A percentile compares a stretch with the other conserved stretches of the same genome.
phyloP scores from a whole-genome alignment of 805 yeast species.

The Starmerella khaoyaiensis region DNA sequence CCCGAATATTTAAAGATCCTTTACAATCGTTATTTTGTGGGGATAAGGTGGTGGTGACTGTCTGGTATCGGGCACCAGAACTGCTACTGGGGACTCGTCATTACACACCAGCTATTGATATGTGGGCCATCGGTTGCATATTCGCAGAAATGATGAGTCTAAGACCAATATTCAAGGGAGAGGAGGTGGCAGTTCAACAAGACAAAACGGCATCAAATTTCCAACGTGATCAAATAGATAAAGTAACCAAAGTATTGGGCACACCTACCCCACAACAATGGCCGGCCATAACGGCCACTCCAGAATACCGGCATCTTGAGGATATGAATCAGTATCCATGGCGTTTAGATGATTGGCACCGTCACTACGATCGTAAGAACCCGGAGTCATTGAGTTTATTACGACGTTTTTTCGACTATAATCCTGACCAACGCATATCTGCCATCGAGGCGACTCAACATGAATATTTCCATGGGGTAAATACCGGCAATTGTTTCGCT shows the following conservation, averaged over 20 bases:
- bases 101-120: constrained; percentile 81
- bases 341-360: constrained; percentile 74
- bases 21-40: constrained; percentile 78
- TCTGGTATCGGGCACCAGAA: constrained; percentile 95
- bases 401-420: constrained; percentile 57
- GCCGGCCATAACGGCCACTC: constrained; percentile 68
- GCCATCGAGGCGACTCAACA: constrained; percentile 68
- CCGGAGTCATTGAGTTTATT: constrained; percentile 55
- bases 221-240: constrained; percentile 82
- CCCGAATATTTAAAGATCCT: constrained; percentile 76
- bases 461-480: constrained; percentile 24
- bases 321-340: constrained; percentile 49
- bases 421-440: constrained; percentile 66
- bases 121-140: constrained; percentile 95
- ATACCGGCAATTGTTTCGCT: constrained; percentile 53
- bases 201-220: constrained; percentile 30
- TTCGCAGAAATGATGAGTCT: constrained; percentile 80
- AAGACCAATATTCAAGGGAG: constrained; percentile 93
- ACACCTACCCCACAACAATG: constrained; percentile 68
- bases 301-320: constrained; percentile 62
- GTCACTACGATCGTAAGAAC: constrained; percentile 63
- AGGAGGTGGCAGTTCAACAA: constrained; percentile 58
- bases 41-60: constrained; percentile 91
- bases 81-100: constrained; percentile 80
- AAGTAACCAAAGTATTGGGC: constrained; percentile 86